phyloP scores from a whole-genome alignment of 345 rosid genomes.

The Laguncularia racemosa region DNA sequence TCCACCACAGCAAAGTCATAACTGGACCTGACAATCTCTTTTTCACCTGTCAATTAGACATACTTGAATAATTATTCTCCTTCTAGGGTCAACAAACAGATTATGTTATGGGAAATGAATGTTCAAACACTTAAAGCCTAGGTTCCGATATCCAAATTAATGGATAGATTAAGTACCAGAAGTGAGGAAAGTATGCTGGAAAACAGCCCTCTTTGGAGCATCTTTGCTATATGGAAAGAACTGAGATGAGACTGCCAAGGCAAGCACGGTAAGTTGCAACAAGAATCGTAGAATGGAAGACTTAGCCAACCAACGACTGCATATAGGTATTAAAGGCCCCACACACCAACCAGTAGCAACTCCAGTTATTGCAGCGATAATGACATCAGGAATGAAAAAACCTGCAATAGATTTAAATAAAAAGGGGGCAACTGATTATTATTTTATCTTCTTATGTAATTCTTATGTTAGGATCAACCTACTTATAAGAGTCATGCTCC shows the following conservation, averaged over 20 bases:
- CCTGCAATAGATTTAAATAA: conserved; percentile 44
- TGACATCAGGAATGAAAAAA: conserved; percentile 55
- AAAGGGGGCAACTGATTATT: background rate
- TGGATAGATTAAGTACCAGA: conserved; percentile 39
- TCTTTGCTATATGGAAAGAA: conserved; percentile 81
- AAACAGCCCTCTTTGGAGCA: conserved; percentile 87
- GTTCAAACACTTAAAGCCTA: background rate
- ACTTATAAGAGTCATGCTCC: too few relatives aligned
- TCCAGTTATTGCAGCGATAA: conserved; percentile 69
- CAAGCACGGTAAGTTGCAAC: conserved; percentile 58
- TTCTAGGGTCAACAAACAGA: conserved; percentile 1
- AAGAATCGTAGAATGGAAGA: conserved; percentile 62
- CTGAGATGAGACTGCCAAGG: conserved; percentile 79
- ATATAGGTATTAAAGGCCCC: conserved; percentile 76
- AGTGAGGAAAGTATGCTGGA: conserved; percentile 73
- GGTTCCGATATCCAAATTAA: background rate
- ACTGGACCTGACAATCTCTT: conserved; percentile 48
- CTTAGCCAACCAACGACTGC: conserved; percentile 74
- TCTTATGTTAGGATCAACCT: background rate
- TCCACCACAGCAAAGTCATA: conserved; percentile 73
- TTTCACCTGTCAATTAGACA: conserved; percentile 47
- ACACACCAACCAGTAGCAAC: conserved; percentile 66
- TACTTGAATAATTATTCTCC: conserved; percentile 1
- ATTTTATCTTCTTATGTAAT: background rate
- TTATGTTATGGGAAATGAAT: background rate